Conservation (phyloP, 805 yeast genomes). For the Ogataea allantospora region DNA sequence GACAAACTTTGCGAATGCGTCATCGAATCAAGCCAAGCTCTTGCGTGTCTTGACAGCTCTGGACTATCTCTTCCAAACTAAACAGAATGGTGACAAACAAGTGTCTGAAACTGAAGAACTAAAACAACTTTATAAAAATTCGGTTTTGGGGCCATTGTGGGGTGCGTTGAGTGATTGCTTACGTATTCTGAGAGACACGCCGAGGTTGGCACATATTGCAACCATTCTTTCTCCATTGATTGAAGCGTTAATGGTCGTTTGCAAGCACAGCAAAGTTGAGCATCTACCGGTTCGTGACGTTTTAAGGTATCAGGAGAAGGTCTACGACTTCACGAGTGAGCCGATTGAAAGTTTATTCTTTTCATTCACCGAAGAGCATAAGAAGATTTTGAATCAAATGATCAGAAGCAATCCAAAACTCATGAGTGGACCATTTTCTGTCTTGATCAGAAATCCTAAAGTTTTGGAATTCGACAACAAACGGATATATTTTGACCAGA, state of each 20-base stretch:
- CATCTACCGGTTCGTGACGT: constrained; percentile 54
- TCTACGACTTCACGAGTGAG: constrained; percentile 66
- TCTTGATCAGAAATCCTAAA: constrained; percentile 82
- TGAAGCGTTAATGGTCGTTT: constrained; percentile 94
- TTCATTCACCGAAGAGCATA: constrained; percentile 85
- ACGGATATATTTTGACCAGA: constrained; percentile 76
- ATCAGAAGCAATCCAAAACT: constrained; percentile 86
- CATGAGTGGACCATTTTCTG: constrained; percentile 94
- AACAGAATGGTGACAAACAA: constrained; percentile 29
- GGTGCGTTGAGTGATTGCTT: constrained; percentile 75
- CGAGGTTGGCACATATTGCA: constrained; percentile 60
- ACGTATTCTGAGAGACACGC: constrained; percentile 57
- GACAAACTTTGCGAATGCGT: constrained; percentile 68
- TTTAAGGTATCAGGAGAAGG: constrained; percentile 58
- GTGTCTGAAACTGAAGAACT: constrained; percentile 46
- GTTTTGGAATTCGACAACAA: constrained; percentile 95
- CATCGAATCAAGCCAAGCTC: constrained; percentile 87
- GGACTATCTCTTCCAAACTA: constrained; percentile 69
- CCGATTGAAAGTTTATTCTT: constrained; percentile 79
- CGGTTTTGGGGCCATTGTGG: constrained; percentile 82
- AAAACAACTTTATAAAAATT: constrained; percentile 58
- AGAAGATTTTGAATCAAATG: constrained; percentile 85
- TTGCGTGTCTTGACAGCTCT: constrained; percentile 82
- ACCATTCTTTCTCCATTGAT: constrained; percentile 81
- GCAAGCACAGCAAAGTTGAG: constrained; percentile 74